Evolutionary conservation across 2,329 filamentous ascomycete species (phyloP).

Genomic region (Xenosphaeropsis pyriputrescens): DNA sequence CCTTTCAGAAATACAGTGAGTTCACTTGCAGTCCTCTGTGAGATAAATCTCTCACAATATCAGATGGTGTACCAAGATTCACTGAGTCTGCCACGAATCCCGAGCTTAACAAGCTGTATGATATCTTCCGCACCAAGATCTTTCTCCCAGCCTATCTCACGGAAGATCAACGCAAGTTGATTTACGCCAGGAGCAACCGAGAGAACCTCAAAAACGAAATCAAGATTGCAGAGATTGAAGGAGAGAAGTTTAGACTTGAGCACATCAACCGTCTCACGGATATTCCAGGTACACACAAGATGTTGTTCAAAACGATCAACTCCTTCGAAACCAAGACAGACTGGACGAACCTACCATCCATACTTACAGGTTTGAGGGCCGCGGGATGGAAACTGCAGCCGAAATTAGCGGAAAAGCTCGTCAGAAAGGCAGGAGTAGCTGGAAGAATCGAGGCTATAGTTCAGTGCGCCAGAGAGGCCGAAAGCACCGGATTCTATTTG

Average conservation of each 20-base stretch:
- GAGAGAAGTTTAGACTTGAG: conserved; percentile 21
- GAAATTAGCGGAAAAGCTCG: conserved; percentile 3
- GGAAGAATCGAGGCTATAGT: conserved; percentile 14
- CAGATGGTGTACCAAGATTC: conserved; percentile 14
- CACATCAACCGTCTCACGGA: conserved; percentile 11
- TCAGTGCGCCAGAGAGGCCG: conserved; percentile 13
- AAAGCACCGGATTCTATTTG: conserved; percentile 14
- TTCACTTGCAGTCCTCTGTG: background rate
- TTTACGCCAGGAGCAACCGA: conserved; percentile 32
- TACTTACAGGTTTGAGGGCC: conserved; percentile 15
- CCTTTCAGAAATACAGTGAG: conserved; percentile 12
- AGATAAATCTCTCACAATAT: background rate
- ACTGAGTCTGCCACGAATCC: conserved; percentile 34
- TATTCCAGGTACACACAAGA: conserved; percentile 5
- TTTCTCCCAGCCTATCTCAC: conserved; percentile 48
- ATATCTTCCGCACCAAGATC: conserved; percentile 38
- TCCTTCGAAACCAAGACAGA: conserved; percentile 18
- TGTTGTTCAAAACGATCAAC: conserved; percentile 6
- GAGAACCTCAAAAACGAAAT: conserved; percentile 36
- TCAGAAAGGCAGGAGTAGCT: conserved; percentile 5
- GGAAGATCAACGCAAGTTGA: conserved; percentile 32
- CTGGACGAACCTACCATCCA: conserved; percentile 15
- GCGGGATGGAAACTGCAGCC: background rate
- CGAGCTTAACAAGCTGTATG: conserved; percentile 37
- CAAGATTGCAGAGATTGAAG: conserved; percentile 42